Conservation (phyloP, 768 basidiomycete genomes). For the Auricularia sp. region DNA sequence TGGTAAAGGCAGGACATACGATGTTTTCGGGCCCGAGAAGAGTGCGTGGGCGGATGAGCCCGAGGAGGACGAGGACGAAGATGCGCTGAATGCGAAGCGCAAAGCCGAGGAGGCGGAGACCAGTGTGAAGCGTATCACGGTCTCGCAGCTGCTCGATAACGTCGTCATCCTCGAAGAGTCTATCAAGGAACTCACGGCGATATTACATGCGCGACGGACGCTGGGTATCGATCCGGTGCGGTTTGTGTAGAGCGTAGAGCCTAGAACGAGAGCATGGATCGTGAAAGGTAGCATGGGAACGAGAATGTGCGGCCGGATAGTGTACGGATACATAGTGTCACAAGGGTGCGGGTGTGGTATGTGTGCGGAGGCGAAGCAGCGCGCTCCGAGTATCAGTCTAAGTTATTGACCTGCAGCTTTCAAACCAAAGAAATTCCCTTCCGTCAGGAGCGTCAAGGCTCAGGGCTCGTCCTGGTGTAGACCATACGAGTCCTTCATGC, state of each 20-base stretch:
- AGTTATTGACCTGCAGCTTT: not conserved
- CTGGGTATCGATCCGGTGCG: conserved; percentile 76
- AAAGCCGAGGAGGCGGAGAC: conserved; percentile 15
- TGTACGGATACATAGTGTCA: not conserved
- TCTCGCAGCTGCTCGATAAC: conserved; percentile 84
- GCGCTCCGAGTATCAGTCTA: not conserved
- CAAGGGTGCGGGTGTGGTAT: not conserved
- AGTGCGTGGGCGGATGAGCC: conserved; percentile 6
- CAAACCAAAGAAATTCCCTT: not conserved
- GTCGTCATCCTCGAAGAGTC: conserved; percentile 91
- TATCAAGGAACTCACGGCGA: conserved; percentile 83
- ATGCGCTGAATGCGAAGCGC: conserved; percentile 15
- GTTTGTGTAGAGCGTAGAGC: conserved; percentile 38
- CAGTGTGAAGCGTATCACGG: conserved; percentile 38
- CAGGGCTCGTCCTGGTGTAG: not conserved
- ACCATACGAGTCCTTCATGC: not conserved
- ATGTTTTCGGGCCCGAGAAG: conserved; percentile 49
- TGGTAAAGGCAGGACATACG: conserved; percentile 40
- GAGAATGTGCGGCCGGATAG: not conserved
- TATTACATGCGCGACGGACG: conserved; percentile 72
- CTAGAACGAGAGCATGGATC: not conserved
- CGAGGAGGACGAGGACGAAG: conserved; percentile 16
- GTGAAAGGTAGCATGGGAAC: too few relatives aligned
- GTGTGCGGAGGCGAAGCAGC: not conserved
- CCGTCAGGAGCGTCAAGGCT: not conserved